phyloP scores from a whole-genome alignment of 1,284 basidiomycete species.

The Leccinum pallidistipes region DNA sequence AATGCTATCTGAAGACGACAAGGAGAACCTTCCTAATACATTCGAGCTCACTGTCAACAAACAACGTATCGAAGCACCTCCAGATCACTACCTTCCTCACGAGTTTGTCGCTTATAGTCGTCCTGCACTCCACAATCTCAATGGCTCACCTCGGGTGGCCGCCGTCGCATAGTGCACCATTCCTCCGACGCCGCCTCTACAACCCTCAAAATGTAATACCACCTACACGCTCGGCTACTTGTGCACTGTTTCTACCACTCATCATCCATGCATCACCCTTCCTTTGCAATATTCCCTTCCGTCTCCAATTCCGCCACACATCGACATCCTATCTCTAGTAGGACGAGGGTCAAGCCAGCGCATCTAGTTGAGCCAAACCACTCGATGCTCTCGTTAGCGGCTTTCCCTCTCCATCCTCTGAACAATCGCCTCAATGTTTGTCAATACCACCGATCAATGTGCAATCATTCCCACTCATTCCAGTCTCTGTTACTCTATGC shows the following conservation, averaged over 20 bases:
- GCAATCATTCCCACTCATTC: slow-evolving; percentile 51
- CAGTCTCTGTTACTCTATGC: slow-evolving; percentile 48
- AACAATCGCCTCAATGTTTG: slow-evolving; percentile 21
- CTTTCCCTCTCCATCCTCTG: slow-evolving; percentile 34
- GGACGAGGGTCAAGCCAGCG: slow-evolving; percentile 12
- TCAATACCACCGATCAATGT: slow-evolving; percentile 37
- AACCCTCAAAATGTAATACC: slow-evolving; percentile 77
- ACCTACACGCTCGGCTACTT: slow-evolving; percentile 58
- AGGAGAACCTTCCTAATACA: slow-evolving; percentile 71
- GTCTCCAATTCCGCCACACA: slow-evolving; percentile 49
- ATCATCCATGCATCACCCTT: slow-evolving; percentile 76
- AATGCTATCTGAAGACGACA: slow-evolving; percentile 63
- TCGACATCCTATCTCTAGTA: slow-evolving; percentile 46
- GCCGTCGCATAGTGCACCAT: slow-evolving; percentile 52
- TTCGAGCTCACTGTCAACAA: slow-evolving; percentile 74
- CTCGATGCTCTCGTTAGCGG: slow-evolving; percentile 20
- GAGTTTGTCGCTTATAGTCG: slow-evolving; percentile 76
- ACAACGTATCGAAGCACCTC: slow-evolving; percentile 59
- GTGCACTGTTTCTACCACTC: slow-evolving; percentile 60
- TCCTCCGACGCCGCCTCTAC: slow-evolving; percentile 12
- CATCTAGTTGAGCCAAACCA: slow-evolving; percentile 28
- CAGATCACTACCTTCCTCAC: slow-evolving; percentile 75
- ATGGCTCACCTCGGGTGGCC: slow-evolving; percentile 44
- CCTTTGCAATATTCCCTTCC: slow-evolving; percentile 56
- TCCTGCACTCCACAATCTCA: slow-evolving; percentile 67